Percentiles rank a stretch among this genome's conserved stretches.
Evolutionary conservation across 148 eudicot genomes (phyloP).

Genomic region (Fagopyrum tataricum): DNA sequence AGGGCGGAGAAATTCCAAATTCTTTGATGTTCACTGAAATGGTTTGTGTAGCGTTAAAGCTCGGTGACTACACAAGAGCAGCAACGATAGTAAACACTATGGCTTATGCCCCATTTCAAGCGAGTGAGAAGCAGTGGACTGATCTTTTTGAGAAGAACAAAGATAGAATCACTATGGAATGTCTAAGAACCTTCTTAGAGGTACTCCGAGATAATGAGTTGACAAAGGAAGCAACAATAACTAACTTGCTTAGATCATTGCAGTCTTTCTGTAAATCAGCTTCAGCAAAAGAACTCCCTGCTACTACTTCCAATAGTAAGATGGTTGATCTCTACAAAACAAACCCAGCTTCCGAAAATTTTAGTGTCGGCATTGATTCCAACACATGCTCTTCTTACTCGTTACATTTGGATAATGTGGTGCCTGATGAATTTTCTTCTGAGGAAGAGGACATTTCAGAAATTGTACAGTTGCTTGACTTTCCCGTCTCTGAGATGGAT

Average conservation of each 20-base stretch:
- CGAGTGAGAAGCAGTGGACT: constrained; percentile 58
- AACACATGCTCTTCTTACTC: neutral
- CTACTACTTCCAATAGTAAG: constrained; percentile 6
- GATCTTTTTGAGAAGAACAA: constrained; percentile 49
- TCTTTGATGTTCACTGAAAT: constrained; percentile 59
- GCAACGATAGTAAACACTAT: constrained; percentile 37
- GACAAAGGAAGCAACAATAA: constrained; percentile 43
- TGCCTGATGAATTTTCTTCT: constrained; percentile 15
- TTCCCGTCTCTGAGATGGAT: constrained; percentile 15
- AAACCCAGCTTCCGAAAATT: neutral
- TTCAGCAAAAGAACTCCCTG: constrained; percentile 10
- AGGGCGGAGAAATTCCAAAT: constrained; percentile 74
- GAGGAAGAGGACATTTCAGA: constrained; percentile 19
- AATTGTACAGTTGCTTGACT: constrained; percentile 18
- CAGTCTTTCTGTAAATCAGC: constrained; percentile 30
- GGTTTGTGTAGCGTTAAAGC: constrained; percentile 43
- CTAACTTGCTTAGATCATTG: constrained; percentile 49
- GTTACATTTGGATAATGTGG: neutral
- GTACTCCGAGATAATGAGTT: constrained; percentile 21
- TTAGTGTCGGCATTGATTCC: neutral
- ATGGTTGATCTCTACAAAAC: neutral
- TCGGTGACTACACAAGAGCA: constrained; percentile 43
- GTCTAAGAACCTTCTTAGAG: constrained; percentile 37
- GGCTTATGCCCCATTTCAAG: constrained; percentile 76
- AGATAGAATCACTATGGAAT: constrained; percentile 38